A percentile compares a stretch with the other conserved stretches of the same genome.
phyloP scores from a whole-genome alignment of 768 basidiomycete genomes.

The Lyophyllum semitale region DNA sequence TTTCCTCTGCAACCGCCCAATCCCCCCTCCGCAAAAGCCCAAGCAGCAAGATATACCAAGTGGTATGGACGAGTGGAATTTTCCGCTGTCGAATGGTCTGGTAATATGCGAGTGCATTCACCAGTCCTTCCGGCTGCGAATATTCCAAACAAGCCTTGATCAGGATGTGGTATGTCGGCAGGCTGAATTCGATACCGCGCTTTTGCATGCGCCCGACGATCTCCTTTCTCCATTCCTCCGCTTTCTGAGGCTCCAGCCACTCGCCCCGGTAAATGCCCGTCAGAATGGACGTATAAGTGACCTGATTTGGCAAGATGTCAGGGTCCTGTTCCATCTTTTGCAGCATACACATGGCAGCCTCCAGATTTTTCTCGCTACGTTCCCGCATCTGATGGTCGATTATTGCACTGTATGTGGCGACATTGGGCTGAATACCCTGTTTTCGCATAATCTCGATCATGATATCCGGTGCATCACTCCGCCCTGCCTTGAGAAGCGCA shows the following conservation, averaged over 20 bases:
- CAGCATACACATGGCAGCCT: slow-evolving; percentile 69
- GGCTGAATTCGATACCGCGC: slow-evolving; percentile 53
- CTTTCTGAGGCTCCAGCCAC: slow-evolving; percentile 46
- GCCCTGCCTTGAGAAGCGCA: slow-evolving; percentile 69
- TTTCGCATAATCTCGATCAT: slow-evolving; percentile 76
- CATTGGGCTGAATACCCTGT: slow-evolving; percentile 72
- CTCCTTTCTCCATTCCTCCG: slow-evolving; percentile 46
- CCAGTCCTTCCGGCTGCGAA: slow-evolving; percentile 47
- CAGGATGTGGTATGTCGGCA: slow-evolving; percentile 77
- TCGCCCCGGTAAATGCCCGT: slow-evolving; percentile 66
- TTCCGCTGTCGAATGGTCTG: slow-evolving; percentile 56
- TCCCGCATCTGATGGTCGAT: slow-evolving; percentile 73
- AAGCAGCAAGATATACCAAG: slow-evolving; percentile 76
- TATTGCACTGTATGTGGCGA: slow-evolving; percentile 77
- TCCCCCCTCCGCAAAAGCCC: slow-evolving; percentile 61
- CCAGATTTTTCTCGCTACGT: slow-evolving; percentile 52
- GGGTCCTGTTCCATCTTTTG: slow-evolving; percentile 69
- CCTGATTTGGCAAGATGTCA: slow-evolving; percentile 60
- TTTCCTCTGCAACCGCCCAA: slow-evolving; percentile 60
- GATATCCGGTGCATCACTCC: slow-evolving; percentile 63
- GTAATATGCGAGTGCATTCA: slow-evolving; percentile 59
- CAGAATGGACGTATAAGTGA: slow-evolving; percentile 84
- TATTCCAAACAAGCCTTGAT: slow-evolving; percentile 66
- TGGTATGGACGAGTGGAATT: slow-evolving; percentile 55
- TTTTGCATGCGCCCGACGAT: slow-evolving; percentile 62